phyloP scores from a whole-genome alignment of 345 rosid genomes.

The Noccaea caerulescens region DNA sequence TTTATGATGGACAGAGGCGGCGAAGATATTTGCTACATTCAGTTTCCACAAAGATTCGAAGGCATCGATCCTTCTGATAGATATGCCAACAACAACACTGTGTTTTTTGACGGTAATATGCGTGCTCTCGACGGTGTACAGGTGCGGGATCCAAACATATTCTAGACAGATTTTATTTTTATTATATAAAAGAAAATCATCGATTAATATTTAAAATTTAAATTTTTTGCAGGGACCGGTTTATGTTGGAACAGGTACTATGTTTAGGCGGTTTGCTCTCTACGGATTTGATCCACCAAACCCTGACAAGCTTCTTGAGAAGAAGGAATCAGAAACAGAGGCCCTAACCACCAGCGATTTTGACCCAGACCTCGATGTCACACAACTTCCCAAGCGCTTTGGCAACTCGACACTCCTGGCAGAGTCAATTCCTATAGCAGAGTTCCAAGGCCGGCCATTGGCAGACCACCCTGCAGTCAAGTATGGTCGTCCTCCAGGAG shows the following conservation, averaged over 20 bases:
- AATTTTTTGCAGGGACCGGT: conserved; percentile 66
- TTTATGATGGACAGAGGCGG: conserved; percentile 98
- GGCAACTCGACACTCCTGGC: conserved; percentile 92
- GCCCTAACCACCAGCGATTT: conserved; percentile 72
- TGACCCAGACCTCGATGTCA: conserved; percentile 79
- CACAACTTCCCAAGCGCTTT: conserved; percentile 82
- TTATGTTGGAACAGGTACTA: conserved; percentile 91
- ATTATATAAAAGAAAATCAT: no score
- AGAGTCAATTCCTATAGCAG: conserved; percentile 80
- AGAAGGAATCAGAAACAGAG: conserved; percentile 59
- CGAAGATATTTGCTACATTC: conserved; percentile 87
- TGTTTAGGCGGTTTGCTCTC: conserved; percentile 93
- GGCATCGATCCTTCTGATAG: conserved; percentile 97
- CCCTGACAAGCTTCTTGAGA: conserved; percentile 45
- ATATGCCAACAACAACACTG: conserved; percentile 93
- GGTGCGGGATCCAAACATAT: conserved; percentile 44
- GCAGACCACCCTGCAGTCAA: conserved; percentile 91
- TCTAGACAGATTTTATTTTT: no score
- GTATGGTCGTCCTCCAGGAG: conserved; percentile 89
- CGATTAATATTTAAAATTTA: neutral
- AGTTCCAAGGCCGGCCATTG: conserved; percentile 85
- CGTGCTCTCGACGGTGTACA: conserved; percentile 95
- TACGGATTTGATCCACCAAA: conserved; percentile 90
- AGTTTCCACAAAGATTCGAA: conserved; percentile 95
- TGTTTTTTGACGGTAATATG: conserved; percentile 97